Conservation (phyloP, 1,284 basidiomycete species). For the Cryptococcus hybrid region DNA sequence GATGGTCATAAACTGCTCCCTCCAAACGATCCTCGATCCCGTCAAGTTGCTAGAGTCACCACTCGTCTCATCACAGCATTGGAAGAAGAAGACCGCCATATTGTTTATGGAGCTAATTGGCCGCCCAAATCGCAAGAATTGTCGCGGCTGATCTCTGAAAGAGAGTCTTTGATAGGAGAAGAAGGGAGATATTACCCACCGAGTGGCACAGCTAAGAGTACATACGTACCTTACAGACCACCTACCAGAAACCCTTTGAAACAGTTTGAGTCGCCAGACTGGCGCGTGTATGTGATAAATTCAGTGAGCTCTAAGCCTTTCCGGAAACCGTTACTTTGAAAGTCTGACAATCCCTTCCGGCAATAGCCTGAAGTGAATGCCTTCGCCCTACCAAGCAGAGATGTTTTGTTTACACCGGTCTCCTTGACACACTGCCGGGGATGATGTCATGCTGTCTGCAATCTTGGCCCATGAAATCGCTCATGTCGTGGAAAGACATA, state of each 20-base stretch:
- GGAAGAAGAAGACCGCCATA: slow-evolving; percentile 48
- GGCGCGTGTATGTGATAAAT: slow-evolving; percentile 55
- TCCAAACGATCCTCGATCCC: slow-evolving; percentile 44
- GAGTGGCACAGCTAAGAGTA: slow-evolving; percentile 45
- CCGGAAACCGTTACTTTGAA: too few relatives aligned
- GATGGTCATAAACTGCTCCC: slow-evolving; percentile 52
- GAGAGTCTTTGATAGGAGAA: slow-evolving; percentile 20
- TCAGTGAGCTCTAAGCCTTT: slow-evolving; percentile 33
- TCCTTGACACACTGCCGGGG: slow-evolving; percentile 50
- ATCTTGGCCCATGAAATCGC: slow-evolving; percentile 55
- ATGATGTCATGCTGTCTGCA: slow-evolving; percentile 54
- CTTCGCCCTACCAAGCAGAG: slow-evolving; percentile 55
- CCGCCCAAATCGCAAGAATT: slow-evolving; percentile 40
- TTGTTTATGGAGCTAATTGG: slow-evolving; percentile 50
- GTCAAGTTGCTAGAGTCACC: slow-evolving; percentile 46
- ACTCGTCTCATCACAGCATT: slow-evolving; percentile 46
- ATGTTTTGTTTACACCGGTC: slow-evolving; percentile 55
- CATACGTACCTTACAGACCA: slow-evolving; percentile 48
- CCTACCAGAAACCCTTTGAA: slow-evolving; percentile 52
- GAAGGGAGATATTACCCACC: slow-evolving; percentile 30
- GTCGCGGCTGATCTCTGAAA: slow-evolving; percentile 29
- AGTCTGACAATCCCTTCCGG: slow-evolving; percentile 3
- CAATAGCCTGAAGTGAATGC: slow-evolving; percentile 53
- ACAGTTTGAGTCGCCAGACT: slow-evolving; percentile 47
- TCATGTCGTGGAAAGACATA: slow-evolving; percentile 54